Conservation (phyloP, 768 basidiomycete genomes). For the Lactifluus echinatus region DNA sequence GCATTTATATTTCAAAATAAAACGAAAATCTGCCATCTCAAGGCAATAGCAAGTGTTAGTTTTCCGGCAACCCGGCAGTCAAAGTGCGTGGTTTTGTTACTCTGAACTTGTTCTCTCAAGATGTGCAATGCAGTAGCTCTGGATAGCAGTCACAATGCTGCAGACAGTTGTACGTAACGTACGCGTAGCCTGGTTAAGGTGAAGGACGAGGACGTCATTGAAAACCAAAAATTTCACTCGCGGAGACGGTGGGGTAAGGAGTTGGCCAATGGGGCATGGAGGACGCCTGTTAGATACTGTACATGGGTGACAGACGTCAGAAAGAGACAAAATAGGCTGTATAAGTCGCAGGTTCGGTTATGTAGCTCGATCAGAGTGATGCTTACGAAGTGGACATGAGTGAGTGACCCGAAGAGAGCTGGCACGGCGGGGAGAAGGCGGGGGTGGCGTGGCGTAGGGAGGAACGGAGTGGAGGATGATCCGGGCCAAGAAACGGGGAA, state of each 20-base stretch:
- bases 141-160: neutral
- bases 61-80: too few relatives aligned
- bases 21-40: too few relatives aligned
- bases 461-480: conserved; percentile 11
- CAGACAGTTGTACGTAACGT: neutral
- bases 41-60: too few relatives aligned
- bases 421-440: neutral
- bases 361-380: conserved; percentile 7
- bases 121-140: neutral
- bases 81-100: too few relatives aligned
- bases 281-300: too few relatives aligned
- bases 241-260: neutral
- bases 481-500: conserved; percentile 9
- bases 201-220: conserved; percentile 8
- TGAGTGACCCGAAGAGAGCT: neutral
- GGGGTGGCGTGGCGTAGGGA: conserved; percentile 17
- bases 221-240: neutral
- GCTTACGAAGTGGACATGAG: conserved; percentile 1
- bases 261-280: too few relatives aligned
- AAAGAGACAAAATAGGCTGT: neutral
- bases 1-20: neutral
- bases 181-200: neutral
- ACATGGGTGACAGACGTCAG: neutral
- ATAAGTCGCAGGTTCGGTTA: conserved; percentile 10
- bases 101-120: too few relatives aligned